These are phyloP conservation scores for Terana coerulea DNA, from an alignment of 768 basidiomycete species.

Conservation along the genomic window DNA sequence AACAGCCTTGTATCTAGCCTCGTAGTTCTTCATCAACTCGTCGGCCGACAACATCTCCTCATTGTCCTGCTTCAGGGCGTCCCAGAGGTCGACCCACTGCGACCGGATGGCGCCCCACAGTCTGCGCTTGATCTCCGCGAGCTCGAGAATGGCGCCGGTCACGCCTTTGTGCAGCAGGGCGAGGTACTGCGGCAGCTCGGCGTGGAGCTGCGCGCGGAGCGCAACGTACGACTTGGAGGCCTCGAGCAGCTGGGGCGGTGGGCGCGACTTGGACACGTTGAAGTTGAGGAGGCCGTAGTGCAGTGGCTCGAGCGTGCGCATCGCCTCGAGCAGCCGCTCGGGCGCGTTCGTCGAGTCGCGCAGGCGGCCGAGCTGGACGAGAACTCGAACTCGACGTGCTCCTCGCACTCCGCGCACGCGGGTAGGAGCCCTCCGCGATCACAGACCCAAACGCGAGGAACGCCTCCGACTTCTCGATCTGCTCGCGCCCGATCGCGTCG, in stretches of 20 bases:
- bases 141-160: constrained; percentile 42
- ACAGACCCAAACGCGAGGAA: constrained; percentile 54
- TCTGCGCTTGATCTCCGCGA: constrained; percentile 52
- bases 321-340: constrained; percentile 60
- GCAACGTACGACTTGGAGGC: constrained; percentile 78
- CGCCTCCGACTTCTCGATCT: constrained; percentile 42
- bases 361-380: constrained; percentile 56
- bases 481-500: constrained; percentile 44
- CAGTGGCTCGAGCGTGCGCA: constrained; percentile 68
- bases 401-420: constrained; percentile 50
- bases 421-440: constrained; percentile 51
- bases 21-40: constrained; percentile 75
- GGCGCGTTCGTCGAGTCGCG: constrained; percentile 60
- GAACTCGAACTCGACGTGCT: constrained; percentile 48
- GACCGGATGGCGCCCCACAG: constrained; percentile 61
- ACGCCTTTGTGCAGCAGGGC: constrained; percentile 58
- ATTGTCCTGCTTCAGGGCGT: constrained; percentile 40
- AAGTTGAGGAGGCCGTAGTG: constrained; percentile 69
- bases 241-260: constrained; percentile 61
- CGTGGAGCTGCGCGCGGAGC: constrained; percentile 64
- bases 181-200: constrained; percentile 68
- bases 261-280: constrained; percentile 60
- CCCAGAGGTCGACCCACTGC: constrained; percentile 81
- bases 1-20: constrained; percentile 63
- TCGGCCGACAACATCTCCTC: constrained; percentile 53